A percentile compares a stretch with the other conserved stretches of the same genome.
These are phyloP conservation scores for Nemania abortiva DNA, from an alignment of 2,329 filamentous ascomycete genomes.

Conservation along the genomic window DNA sequence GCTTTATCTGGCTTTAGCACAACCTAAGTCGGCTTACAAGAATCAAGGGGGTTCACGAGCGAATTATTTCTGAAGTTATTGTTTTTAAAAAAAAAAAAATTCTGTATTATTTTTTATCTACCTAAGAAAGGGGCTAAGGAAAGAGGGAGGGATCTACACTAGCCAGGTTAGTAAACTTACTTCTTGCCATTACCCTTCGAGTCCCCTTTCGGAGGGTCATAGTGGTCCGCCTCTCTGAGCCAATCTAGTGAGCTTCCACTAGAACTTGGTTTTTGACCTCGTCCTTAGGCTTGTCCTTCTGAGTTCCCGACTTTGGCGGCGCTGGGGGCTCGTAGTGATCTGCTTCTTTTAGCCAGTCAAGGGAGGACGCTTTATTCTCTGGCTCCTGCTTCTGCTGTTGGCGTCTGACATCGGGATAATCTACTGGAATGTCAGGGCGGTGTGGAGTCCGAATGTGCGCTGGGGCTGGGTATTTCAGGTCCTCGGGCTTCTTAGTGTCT, in stretches of 20 bases:
- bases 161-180: too few relatives aligned
- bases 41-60: too few relatives aligned
- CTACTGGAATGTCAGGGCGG: neutral
- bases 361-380: neutral
- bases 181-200: neutral
- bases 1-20: too few relatives aligned
- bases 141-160: too few relatives aligned
- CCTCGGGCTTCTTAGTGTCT: neutral
- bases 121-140: too few relatives aligned
- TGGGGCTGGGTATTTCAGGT: neutral
- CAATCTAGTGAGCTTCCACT: neutral
- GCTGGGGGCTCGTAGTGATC: neutral
- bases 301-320: neutral
- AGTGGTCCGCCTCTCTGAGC: neutral
- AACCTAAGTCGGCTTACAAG: too few relatives aligned
- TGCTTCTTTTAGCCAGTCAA: neutral
- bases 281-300: neutral
- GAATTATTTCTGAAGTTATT: too few relatives aligned
- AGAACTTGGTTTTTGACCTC: neutral
- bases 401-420: neutral
- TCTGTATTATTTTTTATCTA: too few relatives aligned
- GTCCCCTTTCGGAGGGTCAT: neutral
- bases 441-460: conserved; percentile 4
- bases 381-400: neutral
- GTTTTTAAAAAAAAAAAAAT: too few relatives aligned